Percentiles rank a stretch among this genome's conserved stretches.
Evolutionary conservation across 2,329 filamentous ascomycete genomes (phyloP).

Genomic region (Paraconiothyrium sp.): DNA sequence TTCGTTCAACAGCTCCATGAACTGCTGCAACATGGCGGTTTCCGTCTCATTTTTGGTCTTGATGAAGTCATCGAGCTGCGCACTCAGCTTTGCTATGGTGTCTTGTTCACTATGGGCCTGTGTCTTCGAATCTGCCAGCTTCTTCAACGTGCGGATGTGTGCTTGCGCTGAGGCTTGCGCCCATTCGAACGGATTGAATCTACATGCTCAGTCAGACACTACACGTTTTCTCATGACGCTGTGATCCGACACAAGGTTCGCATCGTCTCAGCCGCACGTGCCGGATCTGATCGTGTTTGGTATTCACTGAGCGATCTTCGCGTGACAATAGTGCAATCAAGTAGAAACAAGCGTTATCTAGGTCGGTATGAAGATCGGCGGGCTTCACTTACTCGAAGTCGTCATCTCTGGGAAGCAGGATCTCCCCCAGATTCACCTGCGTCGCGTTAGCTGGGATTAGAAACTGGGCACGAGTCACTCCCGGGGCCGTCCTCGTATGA

Average conservation of each 20-base stretch:
- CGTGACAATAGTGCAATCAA: slow-evolving; percentile 1
- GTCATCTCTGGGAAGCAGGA: slow-evolving; percentile 65
- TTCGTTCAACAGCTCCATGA: slow-evolving; percentile 75
- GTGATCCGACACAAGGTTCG: not conserved
- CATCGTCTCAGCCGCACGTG: not conserved
- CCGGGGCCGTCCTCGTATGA: slow-evolving; percentile 17
- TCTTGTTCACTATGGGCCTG: slow-evolving; percentile 62
- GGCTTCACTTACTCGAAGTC: slow-evolving; percentile 56
- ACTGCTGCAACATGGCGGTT: slow-evolving; percentile 72
- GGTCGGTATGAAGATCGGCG: slow-evolving; percentile 5
- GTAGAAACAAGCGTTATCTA: not conserved
- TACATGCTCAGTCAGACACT: not conserved
- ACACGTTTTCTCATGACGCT: slow-evolving; percentile 1
- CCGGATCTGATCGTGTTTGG: not conserved
- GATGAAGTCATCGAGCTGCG: slow-evolving; percentile 72
- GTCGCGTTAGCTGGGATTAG: slow-evolving; percentile 27
- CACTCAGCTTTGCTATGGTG: slow-evolving; percentile 66
- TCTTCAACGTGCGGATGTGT: slow-evolving; percentile 56
- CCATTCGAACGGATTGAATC: slow-evolving; percentile 76
- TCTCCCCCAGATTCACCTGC: slow-evolving; percentile 68
- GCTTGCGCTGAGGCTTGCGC: slow-evolving; percentile 67
- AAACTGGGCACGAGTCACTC: slow-evolving; percentile 3
- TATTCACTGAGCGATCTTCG: not conserved
- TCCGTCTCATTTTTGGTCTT: slow-evolving; percentile 74
- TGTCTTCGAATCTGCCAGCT: slow-evolving; percentile 55